Evolutionary conservation across 805 yeast genomes (phyloP).

Genomic region (Priceomyces medius): DNA sequence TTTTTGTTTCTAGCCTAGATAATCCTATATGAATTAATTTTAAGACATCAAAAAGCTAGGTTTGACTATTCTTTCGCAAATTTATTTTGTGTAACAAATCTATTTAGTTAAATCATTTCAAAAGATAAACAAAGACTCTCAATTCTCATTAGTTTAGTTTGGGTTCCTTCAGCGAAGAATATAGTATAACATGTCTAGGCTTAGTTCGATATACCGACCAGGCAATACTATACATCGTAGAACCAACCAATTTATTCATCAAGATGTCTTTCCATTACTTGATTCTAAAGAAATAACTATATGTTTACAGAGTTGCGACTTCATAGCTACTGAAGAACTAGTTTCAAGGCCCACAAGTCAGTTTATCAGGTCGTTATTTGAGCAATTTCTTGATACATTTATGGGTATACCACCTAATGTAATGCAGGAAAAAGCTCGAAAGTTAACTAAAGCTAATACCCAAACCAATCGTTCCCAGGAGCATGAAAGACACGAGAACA

Average conservation of each 20-base stretch:
- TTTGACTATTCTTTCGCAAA: too few species aligned
- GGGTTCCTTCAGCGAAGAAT: background rate
- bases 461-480: conserved; percentile 8
- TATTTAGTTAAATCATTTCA: background rate
- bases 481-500: conserved; percentile 9
- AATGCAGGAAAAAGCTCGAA: conserved; percentile 18
- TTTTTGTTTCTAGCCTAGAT: too few species aligned
- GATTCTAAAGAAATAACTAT: conserved; percentile 57
- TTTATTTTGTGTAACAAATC: background rate
- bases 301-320: conserved; percentile 61
- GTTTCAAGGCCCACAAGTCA: conserved; percentile 57
- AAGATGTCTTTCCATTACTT: conserved; percentile 61
- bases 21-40: too few species aligned
- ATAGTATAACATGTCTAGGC: conserved; percentile 26
- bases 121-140: background rate
- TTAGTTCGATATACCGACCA: conserved; percentile 28
- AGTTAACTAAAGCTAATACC: conserved; percentile 7
- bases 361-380: conserved; percentile 54
- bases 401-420: conserved; percentile 47
- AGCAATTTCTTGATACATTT: conserved; percentile 61
- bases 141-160: background rate
- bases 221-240: conserved; percentile 21
- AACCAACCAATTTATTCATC: conserved; percentile 17
- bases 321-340: conserved; percentile 59
- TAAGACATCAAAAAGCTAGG: too few species aligned